Conservation (phyloP, 108 stramenopile genomes). For the Skeletonema tropicum region DNA sequence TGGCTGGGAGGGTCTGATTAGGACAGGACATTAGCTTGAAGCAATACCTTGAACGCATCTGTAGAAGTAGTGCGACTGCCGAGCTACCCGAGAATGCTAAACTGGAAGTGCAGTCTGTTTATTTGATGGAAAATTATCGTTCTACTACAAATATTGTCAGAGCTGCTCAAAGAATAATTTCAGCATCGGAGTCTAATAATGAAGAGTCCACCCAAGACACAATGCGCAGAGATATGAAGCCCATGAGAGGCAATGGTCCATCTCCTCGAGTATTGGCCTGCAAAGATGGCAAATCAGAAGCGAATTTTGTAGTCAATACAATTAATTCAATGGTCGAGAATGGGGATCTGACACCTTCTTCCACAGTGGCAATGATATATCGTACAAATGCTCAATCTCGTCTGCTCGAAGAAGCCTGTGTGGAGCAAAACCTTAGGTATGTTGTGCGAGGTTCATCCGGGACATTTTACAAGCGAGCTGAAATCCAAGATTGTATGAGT, state of each 20-base stretch:
- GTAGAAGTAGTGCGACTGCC: background rate
- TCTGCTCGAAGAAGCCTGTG: conserved; percentile 88
- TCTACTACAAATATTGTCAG: conserved; percentile 83
- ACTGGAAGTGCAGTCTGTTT: conserved; percentile 61
- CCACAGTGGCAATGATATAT: conserved; percentile 83
- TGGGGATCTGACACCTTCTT: conserved; percentile 39
- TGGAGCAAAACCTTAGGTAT: conserved; percentile 71
- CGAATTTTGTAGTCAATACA: conserved; percentile 69
- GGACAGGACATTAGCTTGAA: conserved; percentile 19
- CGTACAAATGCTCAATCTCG: conserved; percentile 92
- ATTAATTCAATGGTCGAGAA: conserved; percentile 62
- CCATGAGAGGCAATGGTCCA: conserved; percentile 75
- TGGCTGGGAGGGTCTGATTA: conserved; percentile 35
- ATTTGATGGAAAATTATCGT: conserved; percentile 84
- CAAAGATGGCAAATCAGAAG: conserved; percentile 72
- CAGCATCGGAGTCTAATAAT: conserved; percentile 17
- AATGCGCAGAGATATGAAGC: conserved; percentile 75
- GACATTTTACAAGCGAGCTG: conserved; percentile 78
- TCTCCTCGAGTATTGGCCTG: conserved; percentile 72
- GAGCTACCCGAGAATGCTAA: background rate
- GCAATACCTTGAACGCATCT: conserved; percentile 23
- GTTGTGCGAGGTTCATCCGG: conserved; percentile 75
- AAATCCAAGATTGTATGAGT: conserved; percentile 81
- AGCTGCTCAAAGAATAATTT: conserved; percentile 82
- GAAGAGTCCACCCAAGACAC: conserved; percentile 36